A percentile compares a stretch with the other conserved stretches of the same genome.
Conservation (phyloP, 2,329 filamentous ascomycete genomes). For the Aspergillus viridinutans region DNA sequence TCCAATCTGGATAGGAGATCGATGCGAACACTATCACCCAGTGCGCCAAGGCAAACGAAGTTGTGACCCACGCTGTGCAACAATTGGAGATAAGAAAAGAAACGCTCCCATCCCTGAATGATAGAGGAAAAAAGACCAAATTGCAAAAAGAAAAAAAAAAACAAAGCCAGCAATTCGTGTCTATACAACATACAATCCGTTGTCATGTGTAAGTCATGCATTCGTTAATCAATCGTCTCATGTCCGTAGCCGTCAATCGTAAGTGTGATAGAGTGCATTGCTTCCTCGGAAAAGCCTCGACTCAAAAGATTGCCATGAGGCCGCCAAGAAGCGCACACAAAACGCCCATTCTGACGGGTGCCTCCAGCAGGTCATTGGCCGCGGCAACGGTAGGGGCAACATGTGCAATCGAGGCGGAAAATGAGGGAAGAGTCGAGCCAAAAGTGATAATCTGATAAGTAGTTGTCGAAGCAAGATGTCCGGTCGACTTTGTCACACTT, state of each 20-base stretch:
- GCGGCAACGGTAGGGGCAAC: constrained; percentile 17
- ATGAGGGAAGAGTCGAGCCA: constrained; percentile 1
- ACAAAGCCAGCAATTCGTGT: background rate
- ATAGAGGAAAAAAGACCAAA: background rate
- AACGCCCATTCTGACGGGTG: constrained; percentile 11
- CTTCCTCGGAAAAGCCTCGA: background rate
- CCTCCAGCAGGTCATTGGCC: constrained; percentile 11
- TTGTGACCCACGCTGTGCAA: background rate
- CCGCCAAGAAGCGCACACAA: constrained; percentile 22
- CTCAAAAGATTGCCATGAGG: constrained; percentile 19
- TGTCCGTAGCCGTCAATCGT: background rate
- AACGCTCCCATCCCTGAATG: background rate
- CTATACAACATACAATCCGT: background rate
- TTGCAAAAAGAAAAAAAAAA: background rate
- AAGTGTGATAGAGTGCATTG: constrained; percentile 9
- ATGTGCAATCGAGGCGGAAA: constrained; percentile 5
- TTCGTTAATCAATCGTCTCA: background rate
- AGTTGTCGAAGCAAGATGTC: constrained; percentile 5
- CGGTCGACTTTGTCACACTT: background rate
- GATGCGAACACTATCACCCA: background rate
- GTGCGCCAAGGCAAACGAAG: background rate
- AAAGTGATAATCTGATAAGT: constrained; percentile 1
- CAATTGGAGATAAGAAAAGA: background rate
- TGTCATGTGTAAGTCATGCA: background rate
- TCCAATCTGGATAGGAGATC: background rate